Conservation (phyloP, 805 yeast genomes). For the Metschnikowia kofuensis region DNA sequence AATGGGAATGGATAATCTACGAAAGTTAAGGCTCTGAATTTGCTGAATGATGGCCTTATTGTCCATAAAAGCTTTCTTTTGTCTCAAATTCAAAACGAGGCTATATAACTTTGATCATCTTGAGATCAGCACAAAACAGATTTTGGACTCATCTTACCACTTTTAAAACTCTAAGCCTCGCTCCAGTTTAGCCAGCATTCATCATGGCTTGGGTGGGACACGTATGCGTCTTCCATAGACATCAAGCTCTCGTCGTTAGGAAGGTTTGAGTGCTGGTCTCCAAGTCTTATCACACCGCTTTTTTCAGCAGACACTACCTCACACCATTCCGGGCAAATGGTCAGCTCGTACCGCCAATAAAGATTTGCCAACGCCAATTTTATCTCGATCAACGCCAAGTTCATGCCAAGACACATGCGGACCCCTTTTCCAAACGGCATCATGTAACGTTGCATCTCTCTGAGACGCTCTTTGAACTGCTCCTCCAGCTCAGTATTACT, state of each 20-base stretch:
- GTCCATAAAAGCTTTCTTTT: too few species aligned
- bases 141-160: too few species aligned
- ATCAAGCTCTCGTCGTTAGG: conserved; percentile 42
- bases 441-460: conserved; percentile 49
- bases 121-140: too few species aligned
- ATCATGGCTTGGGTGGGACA: conserved; percentile 49
- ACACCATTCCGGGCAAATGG: conserved; percentile 41
- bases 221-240: conserved; percentile 51
- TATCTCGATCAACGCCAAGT: conserved; percentile 64
- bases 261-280: conserved; percentile 8
- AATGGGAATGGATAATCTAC: too few species aligned
- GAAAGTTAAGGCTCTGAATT: too few species aligned
- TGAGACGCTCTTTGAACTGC: conserved; percentile 34
- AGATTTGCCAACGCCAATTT: conserved; percentile 53
- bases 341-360: conserved; percentile 46
- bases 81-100: too few species aligned
- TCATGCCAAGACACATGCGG: conserved; percentile 72
- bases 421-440: conserved; percentile 73
- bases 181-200: conserved; percentile 50
- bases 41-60: too few species aligned
- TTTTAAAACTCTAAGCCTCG: background rate
- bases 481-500: conserved; percentile 28
- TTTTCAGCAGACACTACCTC: conserved; percentile 16
- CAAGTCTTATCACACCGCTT: conserved; percentile 13
- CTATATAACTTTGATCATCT: too few species aligned